phyloP scores from a whole-genome alignment of 192 early-diverging fungal species.

The Entomortierella chlamydospora region DNA sequence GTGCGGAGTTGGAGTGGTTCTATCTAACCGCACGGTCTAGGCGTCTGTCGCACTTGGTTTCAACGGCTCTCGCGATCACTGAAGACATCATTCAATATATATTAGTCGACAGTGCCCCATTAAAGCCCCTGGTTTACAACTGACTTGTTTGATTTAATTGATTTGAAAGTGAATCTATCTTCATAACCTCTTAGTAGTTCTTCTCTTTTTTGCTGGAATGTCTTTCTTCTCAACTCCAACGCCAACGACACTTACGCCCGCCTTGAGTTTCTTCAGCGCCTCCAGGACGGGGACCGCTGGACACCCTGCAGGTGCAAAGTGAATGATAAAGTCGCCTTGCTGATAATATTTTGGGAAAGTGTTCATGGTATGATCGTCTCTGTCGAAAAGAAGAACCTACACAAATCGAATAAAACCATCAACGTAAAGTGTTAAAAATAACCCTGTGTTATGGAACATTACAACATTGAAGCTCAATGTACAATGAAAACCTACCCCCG shows the following conservation, averaged over 20 bases:
- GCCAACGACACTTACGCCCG: slow-evolving; percentile 32
- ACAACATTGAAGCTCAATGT: background rate
- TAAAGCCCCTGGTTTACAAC: too few species aligned
- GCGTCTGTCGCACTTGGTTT: too few species aligned
- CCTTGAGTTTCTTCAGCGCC: slow-evolving; percentile 49
- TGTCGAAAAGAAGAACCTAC: slow-evolving; percentile 55
- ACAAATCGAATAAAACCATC: background rate
- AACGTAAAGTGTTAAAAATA: background rate
- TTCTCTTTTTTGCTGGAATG: too few species aligned
- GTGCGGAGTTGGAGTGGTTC: too few species aligned
- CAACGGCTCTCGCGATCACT: too few species aligned
- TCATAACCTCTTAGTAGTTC: too few species aligned
- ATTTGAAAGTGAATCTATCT: too few species aligned
- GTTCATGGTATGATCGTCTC: slow-evolving; percentile 68
- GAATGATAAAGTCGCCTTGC: slow-evolving; percentile 65
- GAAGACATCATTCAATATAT: too few species aligned
- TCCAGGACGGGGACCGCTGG: slow-evolving; percentile 59
- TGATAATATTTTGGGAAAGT: slow-evolving; percentile 63
- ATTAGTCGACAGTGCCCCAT: too few species aligned
- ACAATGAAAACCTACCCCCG: slow-evolving; percentile 34
- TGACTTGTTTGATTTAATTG: too few species aligned
- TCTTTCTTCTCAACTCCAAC: slow-evolving; percentile 14
- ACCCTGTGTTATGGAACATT: background rate
- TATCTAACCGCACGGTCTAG: too few species aligned
- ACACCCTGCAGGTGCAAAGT: slow-evolving; percentile 68